A percentile compares a stretch with the other conserved stretches of the same genome.
These are phyloP conservation scores for Cucurbita moschata DNA, from an alignment of 306 rosid genomes.

Conservation along the genomic window DNA sequence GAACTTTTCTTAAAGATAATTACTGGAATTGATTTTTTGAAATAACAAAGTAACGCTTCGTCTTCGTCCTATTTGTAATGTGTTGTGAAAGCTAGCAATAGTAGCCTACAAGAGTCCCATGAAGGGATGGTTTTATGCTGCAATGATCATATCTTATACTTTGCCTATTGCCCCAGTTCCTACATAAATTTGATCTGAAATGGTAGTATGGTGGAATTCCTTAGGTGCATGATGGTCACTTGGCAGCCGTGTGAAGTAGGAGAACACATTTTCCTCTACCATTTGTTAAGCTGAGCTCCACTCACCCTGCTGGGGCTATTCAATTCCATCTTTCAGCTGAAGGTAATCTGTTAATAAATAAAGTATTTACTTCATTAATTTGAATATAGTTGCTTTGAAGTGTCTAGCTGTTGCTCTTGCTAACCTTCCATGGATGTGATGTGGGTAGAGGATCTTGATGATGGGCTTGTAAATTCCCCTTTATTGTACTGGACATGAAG, in stretches of 20 bases:
- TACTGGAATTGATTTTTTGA: not conserved
- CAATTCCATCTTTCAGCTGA: not conserved
- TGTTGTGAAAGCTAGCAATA: not conserved
- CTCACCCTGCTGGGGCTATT: not conserved
- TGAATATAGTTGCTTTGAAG: not conserved
- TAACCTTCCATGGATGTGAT: conserved; percentile 6
- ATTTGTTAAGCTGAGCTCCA: not conserved
- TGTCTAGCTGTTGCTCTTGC: not conserved
- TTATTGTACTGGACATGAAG: not conserved
- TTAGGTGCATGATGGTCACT: conserved; percentile 16
- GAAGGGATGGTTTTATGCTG: not conserved
- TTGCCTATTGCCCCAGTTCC: not conserved
- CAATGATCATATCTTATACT: not conserved
- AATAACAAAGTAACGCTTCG: not conserved
- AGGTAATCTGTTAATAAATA: not conserved
- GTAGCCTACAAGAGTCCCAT: not conserved
- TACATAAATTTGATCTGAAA: not conserved
- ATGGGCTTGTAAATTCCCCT: not conserved
- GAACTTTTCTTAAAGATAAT: not conserved
- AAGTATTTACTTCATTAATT: not conserved
- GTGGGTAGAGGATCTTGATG: not conserved
- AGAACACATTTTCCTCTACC: not conserved
- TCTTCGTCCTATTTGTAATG: not conserved
- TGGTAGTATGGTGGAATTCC: conserved; percentile 12
- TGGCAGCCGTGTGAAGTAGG: conserved; percentile 8